A percentile compares a stretch with the other conserved stretches of the same genome.
Evolutionary conservation across 1,284 basidiomycete genomes (phyloP).

Genomic region (Porogramme epimiltina): DNA sequence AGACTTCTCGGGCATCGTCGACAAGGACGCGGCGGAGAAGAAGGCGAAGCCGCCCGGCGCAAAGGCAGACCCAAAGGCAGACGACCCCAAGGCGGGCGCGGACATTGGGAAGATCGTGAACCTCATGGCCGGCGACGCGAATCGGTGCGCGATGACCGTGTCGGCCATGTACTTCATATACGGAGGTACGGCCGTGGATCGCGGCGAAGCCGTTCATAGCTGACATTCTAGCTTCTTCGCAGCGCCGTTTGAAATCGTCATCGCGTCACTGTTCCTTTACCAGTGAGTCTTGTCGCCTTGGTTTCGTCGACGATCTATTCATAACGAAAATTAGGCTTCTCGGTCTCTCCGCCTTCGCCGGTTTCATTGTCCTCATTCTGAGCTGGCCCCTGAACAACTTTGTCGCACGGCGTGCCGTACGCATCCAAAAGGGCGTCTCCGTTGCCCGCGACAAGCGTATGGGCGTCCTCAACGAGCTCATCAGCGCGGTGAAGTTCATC

Average conservation of each 20-base stretch:
- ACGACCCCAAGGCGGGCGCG: conserved; percentile 68
- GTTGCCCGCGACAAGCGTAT: conserved; percentile 84
- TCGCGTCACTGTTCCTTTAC: conserved; percentile 80
- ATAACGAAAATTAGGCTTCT: no score
- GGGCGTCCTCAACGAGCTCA: conserved; percentile 84
- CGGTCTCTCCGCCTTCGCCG: conserved; percentile 83
- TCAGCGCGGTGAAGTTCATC: conserved; percentile 81
- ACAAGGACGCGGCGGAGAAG: conserved; percentile 42
- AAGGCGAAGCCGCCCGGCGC: conserved; percentile 30
- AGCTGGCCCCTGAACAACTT: conserved; percentile 77
- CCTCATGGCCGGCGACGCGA: conserved; percentile 74
- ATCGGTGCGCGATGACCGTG: conserved; percentile 51
- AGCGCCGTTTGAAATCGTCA: conserved; percentile 80
- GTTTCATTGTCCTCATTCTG: conserved; percentile 75
- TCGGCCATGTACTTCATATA: conserved; percentile 66
- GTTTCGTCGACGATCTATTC: no score
- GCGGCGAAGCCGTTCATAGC: not conserved
- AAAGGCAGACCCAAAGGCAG: conserved; percentile 40
- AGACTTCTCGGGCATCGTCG: conserved; percentile 80
- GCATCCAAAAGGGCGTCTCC: conserved; percentile 75
- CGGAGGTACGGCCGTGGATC: conserved; percentile 44
- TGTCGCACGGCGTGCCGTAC: conserved; percentile 59
- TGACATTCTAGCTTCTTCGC: not conserved
- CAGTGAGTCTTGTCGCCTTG: conserved; percentile 40
- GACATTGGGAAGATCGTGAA: conserved; percentile 81